phyloP scores from a whole-genome alignment of 495 filamentous ascomycete genomes.

The Xylaria bambusicola region DNA sequence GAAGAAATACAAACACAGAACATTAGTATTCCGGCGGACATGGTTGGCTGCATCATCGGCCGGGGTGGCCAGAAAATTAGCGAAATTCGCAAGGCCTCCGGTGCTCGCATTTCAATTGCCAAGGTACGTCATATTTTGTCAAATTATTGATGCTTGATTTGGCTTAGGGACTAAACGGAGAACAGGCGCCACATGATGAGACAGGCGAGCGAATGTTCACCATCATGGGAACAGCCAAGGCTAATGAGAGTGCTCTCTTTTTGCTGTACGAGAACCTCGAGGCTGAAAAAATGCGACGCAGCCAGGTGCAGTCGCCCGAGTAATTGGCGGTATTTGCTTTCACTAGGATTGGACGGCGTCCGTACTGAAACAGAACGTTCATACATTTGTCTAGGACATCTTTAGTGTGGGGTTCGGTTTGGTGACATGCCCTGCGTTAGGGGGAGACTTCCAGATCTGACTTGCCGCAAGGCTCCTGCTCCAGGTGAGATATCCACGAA shows the following conservation, averaged over 20 bases:
- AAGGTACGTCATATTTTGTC: conserved; percentile 55
- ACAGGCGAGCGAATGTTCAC: conserved; percentile 99
- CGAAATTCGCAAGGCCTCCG: conserved; percentile 94
- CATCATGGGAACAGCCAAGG: conserved; percentile 88
- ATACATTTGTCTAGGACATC: conserved; percentile 36
- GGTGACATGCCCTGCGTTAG: conserved; percentile 38
- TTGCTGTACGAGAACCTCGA: conserved; percentile 98
- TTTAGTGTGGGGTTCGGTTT: conserved; percentile 47
- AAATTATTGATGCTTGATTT: background rate
- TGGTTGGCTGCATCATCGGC: conserved; percentile 99
- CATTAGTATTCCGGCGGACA: conserved; percentile 98
- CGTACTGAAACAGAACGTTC: conserved; percentile 24
- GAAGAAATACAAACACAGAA: conserved; percentile 98
- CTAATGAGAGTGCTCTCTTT: conserved; percentile 94
- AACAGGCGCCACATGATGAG: conserved; percentile 84
- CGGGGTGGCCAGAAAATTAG: conserved; percentile 93
- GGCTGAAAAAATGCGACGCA: conserved; percentile 95
- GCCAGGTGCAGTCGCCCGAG: conserved; percentile 66
- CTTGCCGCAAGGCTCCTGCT: conserved; percentile 61
- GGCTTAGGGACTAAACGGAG: conserved; percentile 13
- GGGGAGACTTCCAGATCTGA: conserved; percentile 55
- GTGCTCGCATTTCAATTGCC: conserved; percentile 95
- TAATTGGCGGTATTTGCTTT: conserved; percentile 47
- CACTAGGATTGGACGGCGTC: conserved; percentile 22
- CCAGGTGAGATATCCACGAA: conserved; percentile 40